Base-by-base conservation (phyloP, 305 asterid genomes). In the Rubia balearica region DNA sequence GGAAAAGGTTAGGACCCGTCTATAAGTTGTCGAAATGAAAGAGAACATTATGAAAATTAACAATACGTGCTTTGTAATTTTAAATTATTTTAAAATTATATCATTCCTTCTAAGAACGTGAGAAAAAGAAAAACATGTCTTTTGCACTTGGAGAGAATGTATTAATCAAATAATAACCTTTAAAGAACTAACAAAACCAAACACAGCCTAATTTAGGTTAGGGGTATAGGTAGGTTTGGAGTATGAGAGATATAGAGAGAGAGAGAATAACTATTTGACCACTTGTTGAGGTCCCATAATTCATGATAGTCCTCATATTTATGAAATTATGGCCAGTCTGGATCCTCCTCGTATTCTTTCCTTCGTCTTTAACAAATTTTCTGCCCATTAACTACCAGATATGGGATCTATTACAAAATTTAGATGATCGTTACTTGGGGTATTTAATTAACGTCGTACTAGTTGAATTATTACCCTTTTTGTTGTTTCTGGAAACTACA, bases 211-310 rank as follows among this genome's bases (percentile, higher is more conserved):
- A 30, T 1, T 30, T 30, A 30, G 33, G 33, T 30, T 30, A 30
- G 33, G n/a, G 3, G 33, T 30, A 30, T 1, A 45, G 69, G 61
- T 61, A n/a, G n/a, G n/a, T n/a, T n/a, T n/a, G n/a, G n/a, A n/a
- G n/a, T n/a, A n/a, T n/a, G n/a, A n/a, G n/a, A n/a, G n/a, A n/a
- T n/a, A n/a, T n/a, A n/a, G n/a, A n/a, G n/a, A n/a, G n/a, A n/a
- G 45, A 49, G n/a, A 24, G 30, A 6, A 12, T n/a, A 27, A 53
- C 1, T 5, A 36, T n/a, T 53, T 12, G 43, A 42, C 64, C 51
- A 53, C 48, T 19, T 17, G 56, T n/a, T n/a, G n/a, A n/a, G n/a
- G 64, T 8, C 38, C 62, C 72, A n/a, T 69, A 53, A 68, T 48
- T 57, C 40, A 59, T 19, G 42, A 27, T 22, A 0, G 55, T 19